Evolutionary conservation across 345 rosid species (phyloP), one percentile per base, ranked within the genome.

Genomic region (Hirschfeldia incana): DNA sequence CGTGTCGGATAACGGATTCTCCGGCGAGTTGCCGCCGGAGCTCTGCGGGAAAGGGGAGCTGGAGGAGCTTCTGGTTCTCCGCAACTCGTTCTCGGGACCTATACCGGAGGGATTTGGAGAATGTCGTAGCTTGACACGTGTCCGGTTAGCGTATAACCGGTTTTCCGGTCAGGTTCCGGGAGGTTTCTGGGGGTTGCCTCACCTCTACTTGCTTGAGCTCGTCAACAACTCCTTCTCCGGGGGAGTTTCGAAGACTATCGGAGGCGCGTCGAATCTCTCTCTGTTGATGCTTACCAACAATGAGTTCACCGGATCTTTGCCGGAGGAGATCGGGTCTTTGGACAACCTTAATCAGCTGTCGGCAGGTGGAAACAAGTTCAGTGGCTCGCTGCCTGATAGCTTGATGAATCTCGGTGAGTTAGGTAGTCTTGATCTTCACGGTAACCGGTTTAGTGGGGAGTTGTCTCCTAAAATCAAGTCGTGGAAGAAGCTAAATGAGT

Each of bases 171-270:
- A 80, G 60, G 85, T 93, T 60, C 98, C 99, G 4, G 8, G 83
- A 10, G 88, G 89, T 4, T 81, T 96, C 66, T 96, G 98, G 99
- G 98, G 98, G 1, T 76, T 96, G 78, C 98, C 99, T 21, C 94
- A 78, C 28, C 95, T 91, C 7, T 85, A 82, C 74, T 82, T 96
- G 75, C 85, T 93, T 44, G 98, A 93, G 75, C 89, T 93, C 3
- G 70, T 58, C 4, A 84, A 82, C 60, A 93, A 93, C 75, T 85
- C 87, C 27, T 78, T 96, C 3, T 86, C 97, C 1, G 99, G 99
- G 0, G 81, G 77, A 33, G 84, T 96, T 26, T 84, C 88, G 4
- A 89, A 85, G 75, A 78, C 81, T 0, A 88, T 96, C 0, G 89
- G 89, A 2, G 76, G 86, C 17, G 99, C 98, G 3, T 77, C 87